Evolutionary conservation across 2,329 filamentous ascomycete genomes (phyloP), one percentile per base, ranked within the genome.

Genomic region (Fusarium marasasianum): DNA sequence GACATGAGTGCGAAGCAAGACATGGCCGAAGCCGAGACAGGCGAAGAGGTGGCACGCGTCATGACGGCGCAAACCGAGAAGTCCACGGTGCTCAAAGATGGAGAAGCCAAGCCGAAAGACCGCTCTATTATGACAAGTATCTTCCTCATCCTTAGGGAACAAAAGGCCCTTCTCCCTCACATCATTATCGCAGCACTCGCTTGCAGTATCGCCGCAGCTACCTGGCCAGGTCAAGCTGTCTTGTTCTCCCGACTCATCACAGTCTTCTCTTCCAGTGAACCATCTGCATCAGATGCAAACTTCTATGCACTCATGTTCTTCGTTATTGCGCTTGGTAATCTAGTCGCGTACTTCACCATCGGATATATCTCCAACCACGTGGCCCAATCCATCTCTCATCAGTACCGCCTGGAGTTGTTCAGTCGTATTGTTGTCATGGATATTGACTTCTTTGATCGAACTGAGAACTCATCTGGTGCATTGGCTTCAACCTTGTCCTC

Each of bases 391-490:
- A 63, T 66, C n/a, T 72, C 63, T 4, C 61, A 76, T 61, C 79
- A 78, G 57, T 76, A 79, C 22, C 77, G 81, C 3, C 66, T 74
- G 1, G 77, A 80, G 37, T 67, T 78, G 8, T 76, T 84, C 22
- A 64, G 78, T 20, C 76, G 74, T 17, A 74, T 81, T 33, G 71
- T 83, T 1, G 69, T 67, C 5, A 78, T 82, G 58, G 87, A 89
- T 47, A 83, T 89, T 18, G 78, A 80, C 9, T 83, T 83, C 65
- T 83, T 83, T 40, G 81, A 83, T 44, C 72, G 77, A 1, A 69
- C 77, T 1, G 78, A 80, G 35, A 81, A 83, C 68, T 78, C 79
- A 11, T 77, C 79, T 1, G 83, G 82, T 1, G 78, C 82, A 3
- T 71, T 85, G 15, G 76, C 78, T 7, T 79, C 78, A 31, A 77